These are phyloP conservation scores for Penicillium occitanis DNA, from an alignment of 2,329 filamentous ascomycete species.

Conservation along the genomic window DNA sequence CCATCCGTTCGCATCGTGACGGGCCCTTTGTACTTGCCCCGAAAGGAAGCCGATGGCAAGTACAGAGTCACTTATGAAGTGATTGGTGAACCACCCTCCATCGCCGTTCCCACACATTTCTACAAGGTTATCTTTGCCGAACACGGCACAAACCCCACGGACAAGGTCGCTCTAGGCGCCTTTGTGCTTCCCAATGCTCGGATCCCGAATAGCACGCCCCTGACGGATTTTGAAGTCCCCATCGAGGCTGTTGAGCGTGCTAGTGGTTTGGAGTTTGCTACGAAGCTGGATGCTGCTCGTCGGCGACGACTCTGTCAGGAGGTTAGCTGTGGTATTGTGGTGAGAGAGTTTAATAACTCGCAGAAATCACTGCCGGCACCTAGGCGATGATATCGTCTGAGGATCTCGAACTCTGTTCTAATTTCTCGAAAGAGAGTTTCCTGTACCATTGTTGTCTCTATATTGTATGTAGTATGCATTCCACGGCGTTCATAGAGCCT, in stretches of 20 bases:
- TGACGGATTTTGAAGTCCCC: constrained; percentile 92
- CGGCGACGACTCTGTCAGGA: constrained; percentile 82
- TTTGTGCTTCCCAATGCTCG: constrained; percentile 92
- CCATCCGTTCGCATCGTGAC: constrained; percentile 89
- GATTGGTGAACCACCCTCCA: constrained; percentile 87
- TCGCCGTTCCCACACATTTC: constrained; percentile 97
- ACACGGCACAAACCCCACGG: constrained; percentile 63
- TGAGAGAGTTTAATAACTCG: constrained; percentile 72
- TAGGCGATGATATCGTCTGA: constrained; percentile 14
- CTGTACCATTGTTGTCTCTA: background rate
- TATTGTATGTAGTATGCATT: constrained; percentile 12
- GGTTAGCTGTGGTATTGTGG: constrained; percentile 75
- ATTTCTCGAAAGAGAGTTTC: background rate
- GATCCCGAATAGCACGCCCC: constrained; percentile 82
- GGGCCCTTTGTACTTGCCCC: constrained; percentile 88
- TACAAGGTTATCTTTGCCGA: constrained; percentile 99
- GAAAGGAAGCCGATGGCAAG: constrained; percentile 83
- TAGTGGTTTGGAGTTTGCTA: constrained; percentile 86
- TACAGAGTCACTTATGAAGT: constrained; percentile 96
- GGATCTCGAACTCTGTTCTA: background rate
- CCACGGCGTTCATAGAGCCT: constrained; percentile 14
- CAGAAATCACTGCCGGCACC: constrained; percentile 43
- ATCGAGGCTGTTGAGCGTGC: constrained; percentile 90
- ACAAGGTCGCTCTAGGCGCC: constrained; percentile 83
- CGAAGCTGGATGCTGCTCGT: constrained; percentile 70